phyloP scores from a whole-genome alignment of 176 grass and related monocot species.

The Alopecurus myosuroides region DNA sequence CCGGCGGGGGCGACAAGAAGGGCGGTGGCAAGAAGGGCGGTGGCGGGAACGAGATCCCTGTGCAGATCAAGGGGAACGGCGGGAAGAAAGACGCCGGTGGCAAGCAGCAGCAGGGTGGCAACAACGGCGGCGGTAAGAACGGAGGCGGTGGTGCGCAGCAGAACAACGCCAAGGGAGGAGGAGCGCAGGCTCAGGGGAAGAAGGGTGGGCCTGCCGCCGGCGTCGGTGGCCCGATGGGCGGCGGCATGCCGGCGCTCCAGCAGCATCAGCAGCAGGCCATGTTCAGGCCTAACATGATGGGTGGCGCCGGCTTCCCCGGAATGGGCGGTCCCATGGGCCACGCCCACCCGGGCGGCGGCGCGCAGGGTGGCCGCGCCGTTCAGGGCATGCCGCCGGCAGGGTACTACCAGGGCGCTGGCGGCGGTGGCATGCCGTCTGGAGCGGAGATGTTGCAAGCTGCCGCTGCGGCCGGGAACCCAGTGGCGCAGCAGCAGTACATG shows the following conservation, averaged over 20 bases:
- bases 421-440: slow-evolving; percentile 22
- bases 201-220: slow-evolving; percentile 2
- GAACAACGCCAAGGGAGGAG: slow-evolving; percentile 50
- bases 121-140: slow-evolving; percentile 40
- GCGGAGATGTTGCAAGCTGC: slow-evolving; percentile 56
- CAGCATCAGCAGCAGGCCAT: slow-evolving; percentile 16
- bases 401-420: slow-evolving; percentile 10
- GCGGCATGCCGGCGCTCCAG: neutral
- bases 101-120: slow-evolving; percentile 47
- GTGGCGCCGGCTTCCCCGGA: slow-evolving; percentile 37
- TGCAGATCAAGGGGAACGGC: slow-evolving; percentile 50
- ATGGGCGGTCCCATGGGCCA: slow-evolving; percentile 55
- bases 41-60: slow-evolving; percentile 31
- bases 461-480: slow-evolving; percentile 30
- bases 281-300: slow-evolving; percentile 43
- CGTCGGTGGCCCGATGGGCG: neutral
- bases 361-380: slow-evolving; percentile 20
- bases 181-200: slow-evolving; percentile 25
- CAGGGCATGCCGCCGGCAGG: slow-evolving; percentile 22
- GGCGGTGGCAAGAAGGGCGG: slow-evolving; percentile 43
- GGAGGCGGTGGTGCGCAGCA: slow-evolving; percentile 24
- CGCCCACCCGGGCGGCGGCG: slow-evolving; percentile 25
- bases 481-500: slow-evolving; percentile 51
- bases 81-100: slow-evolving; percentile 57
- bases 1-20: slow-evolving; percentile 41